A percentile compares a stretch with the other conserved stretches of the same genome.
Evolutionary conservation across 2,329 filamentous ascomycete genomes (phyloP).

Genomic region (Lasiodiplodia gonubiensis): DNA sequence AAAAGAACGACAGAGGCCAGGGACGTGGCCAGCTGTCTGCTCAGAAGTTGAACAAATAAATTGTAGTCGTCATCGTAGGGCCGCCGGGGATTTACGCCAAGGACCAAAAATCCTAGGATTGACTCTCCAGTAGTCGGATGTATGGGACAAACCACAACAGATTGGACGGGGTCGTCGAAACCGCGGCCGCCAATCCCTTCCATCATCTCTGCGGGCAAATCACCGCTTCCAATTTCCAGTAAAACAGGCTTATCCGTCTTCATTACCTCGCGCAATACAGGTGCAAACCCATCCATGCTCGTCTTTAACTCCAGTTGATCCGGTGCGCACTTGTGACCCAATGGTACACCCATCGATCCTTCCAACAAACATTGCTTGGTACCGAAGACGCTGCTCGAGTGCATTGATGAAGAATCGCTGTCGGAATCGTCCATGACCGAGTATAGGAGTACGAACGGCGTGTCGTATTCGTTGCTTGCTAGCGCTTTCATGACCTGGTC

Average conservation of each 20-base stretch:
- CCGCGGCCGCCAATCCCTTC: slow-evolving; percentile 72
- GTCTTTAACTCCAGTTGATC: slow-evolving; percentile 70
- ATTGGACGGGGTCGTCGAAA: slow-evolving; percentile 71
- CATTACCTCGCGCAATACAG: slow-evolving; percentile 78
- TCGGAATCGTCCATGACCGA: slow-evolving; percentile 74
- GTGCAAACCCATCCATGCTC: slow-evolving; percentile 74
- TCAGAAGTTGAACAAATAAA: slow-evolving; percentile 76
- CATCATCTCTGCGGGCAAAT: slow-evolving; percentile 68
- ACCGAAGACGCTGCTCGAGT: slow-evolving; percentile 68
- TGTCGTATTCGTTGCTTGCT: slow-evolving; percentile 75
- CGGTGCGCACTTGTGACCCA: slow-evolving; percentile 66
- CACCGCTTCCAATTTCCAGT: slow-evolving; percentile 69
- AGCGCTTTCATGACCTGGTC: slow-evolving; percentile 70
- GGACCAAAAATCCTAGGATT: slow-evolving; percentile 77
- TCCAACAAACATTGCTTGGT: slow-evolving; percentile 72
- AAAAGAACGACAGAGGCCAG: slow-evolving; percentile 82
- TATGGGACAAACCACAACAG: slow-evolving; percentile 78
- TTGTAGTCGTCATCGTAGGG: slow-evolving; percentile 83
- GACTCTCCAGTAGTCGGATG: slow-evolving; percentile 76
- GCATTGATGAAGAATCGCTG: slow-evolving; percentile 73
- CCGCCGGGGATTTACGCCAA: slow-evolving; percentile 78
- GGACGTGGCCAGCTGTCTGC: slow-evolving; percentile 77
- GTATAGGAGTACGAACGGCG: slow-evolving; percentile 78
- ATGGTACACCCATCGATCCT: slow-evolving; percentile 71
- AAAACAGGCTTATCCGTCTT: slow-evolving; percentile 70